Conservation (phyloP, 179 eudicot genomes). For the Vitellaria paradoxa region DNA sequence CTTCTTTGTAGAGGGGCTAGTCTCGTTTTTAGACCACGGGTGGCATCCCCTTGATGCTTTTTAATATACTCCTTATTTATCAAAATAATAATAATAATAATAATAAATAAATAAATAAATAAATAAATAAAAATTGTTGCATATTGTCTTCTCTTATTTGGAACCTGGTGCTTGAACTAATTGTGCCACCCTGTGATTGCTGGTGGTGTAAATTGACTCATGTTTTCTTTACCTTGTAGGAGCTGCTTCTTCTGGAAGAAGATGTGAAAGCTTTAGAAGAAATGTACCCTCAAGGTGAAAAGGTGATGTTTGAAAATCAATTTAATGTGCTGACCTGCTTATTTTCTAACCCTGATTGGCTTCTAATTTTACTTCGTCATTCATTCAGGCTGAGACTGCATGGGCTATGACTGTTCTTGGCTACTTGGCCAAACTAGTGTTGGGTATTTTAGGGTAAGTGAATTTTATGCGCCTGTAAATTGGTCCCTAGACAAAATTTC, state of each 20-base stretch:
- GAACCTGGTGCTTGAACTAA: background rate
- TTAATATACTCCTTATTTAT: no score
- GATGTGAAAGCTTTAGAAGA: conserved; percentile 95
- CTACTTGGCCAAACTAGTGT: conserved; percentile 82
- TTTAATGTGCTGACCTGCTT: conserved; percentile 11
- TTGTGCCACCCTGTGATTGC: background rate
- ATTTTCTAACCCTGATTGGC: background rate
- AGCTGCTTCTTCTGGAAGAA: conserved; percentile 86
- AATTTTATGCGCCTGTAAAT: background rate
- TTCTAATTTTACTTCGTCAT: conserved; percentile 21
- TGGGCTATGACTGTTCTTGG: conserved; percentile 99
- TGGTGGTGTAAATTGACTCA: background rate
- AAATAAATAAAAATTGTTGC: background rate
- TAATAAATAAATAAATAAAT: no score
- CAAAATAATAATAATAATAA: no score
- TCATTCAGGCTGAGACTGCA: conserved; percentile 84
- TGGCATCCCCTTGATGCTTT: no score
- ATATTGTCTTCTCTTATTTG: background rate
- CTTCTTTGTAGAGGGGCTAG: no score
- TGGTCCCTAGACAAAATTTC: background rate
- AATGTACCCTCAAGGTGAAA: conserved; percentile 99
- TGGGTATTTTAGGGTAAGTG: conserved; percentile 87
- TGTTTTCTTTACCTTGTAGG: conserved; percentile 44
- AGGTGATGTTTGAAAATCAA: conserved; percentile 46
- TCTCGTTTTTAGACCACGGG: no score